Conservation (phyloP, 1,284 basidiomycete species). For the Austroboletus olivaceoglutinosus region DNA sequence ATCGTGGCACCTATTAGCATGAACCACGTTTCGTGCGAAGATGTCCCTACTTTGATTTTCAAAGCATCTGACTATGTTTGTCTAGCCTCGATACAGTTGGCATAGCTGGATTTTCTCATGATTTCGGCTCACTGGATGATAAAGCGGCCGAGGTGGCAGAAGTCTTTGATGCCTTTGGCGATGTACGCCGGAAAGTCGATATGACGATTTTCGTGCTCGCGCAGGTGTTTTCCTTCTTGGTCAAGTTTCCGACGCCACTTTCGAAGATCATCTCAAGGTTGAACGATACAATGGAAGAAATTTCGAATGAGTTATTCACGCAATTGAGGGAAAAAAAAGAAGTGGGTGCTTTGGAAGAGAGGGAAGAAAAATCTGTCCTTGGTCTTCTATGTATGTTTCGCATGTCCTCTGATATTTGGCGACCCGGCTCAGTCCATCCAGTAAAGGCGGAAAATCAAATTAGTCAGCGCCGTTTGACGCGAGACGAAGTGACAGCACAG, state of each 20-base stretch:
- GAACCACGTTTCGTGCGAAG: constrained; percentile 47
- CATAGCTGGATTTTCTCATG: constrained; percentile 59
- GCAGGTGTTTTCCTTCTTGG: too few relatives aligned
- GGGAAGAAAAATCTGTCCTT: constrained; percentile 51
- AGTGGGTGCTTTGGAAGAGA: constrained; percentile 27
- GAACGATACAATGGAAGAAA: constrained; percentile 41
- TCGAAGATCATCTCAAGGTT: constrained; percentile 37
- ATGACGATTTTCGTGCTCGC: constrained; percentile 41
- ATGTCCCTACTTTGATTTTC: constrained; percentile 10
- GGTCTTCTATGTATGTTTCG: constrained; percentile 17
- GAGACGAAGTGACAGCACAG: constrained; percentile 21
- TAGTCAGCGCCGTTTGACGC: constrained; percentile 12
- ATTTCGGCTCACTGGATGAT: constrained; percentile 54
- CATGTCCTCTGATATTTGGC: neutral
- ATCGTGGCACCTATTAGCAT: too few relatives aligned
- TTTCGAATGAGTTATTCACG: constrained; percentile 47
- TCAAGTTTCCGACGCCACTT: constrained; percentile 44
- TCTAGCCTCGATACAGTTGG: constrained; percentile 57
- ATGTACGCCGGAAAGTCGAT: constrained; percentile 24
- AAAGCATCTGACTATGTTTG: constrained; percentile 22
- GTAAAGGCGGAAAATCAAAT: constrained; percentile 17
- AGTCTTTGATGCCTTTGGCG: constrained; percentile 43
- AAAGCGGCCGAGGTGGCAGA: constrained; percentile 44
- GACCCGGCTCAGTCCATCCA: neutral
- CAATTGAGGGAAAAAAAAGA: constrained; percentile 43